Conservation (phyloP, 1,284 basidiomycete genomes). For the Cryptococcus sp. region DNA sequence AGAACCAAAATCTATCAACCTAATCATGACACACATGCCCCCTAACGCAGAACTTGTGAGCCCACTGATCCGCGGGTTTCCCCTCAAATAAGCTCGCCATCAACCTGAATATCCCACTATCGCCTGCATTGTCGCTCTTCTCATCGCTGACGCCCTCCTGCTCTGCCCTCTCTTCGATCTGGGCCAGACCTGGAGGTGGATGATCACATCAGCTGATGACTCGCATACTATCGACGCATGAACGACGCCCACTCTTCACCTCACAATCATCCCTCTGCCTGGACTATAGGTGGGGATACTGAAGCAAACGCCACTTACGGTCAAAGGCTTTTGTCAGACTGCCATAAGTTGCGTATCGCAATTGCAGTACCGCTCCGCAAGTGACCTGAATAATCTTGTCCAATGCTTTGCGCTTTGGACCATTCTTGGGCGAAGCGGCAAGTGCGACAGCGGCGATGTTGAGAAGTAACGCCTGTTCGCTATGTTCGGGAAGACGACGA, state of each 20-base stretch:
- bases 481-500: background rate
- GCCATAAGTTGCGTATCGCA: conserved; percentile 5
- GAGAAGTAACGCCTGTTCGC: conserved; percentile 12
- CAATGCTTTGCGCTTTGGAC: conserved; percentile 4
- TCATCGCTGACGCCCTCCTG: too few species aligned
- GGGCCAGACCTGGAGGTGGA: conserved; percentile 4
- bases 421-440: conserved; percentile 4
- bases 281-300: background rate
- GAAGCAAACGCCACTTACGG: conserved; percentile 1
- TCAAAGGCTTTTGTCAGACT: conserved; percentile 11
- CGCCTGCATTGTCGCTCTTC: background rate
- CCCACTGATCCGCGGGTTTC: conserved; percentile 7
- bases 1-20: background rate
- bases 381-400: conserved; percentile 8
- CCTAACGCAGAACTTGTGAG: conserved; percentile 7
- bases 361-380: conserved; percentile 6
- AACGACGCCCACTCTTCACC: too few species aligned
- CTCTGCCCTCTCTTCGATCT: conserved; percentile 5
- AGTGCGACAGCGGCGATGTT: conserved; percentile 12
- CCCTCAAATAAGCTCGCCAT: conserved; percentile 10
- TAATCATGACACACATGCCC: conserved; percentile 13
- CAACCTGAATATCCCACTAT: background rate
- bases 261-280: too few species aligned
- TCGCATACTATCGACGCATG: too few species aligned
- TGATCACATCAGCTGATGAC: background rate